Conservation (phyloP, 345 rosid species). For the Rubroshorea leprosula region DNA sequence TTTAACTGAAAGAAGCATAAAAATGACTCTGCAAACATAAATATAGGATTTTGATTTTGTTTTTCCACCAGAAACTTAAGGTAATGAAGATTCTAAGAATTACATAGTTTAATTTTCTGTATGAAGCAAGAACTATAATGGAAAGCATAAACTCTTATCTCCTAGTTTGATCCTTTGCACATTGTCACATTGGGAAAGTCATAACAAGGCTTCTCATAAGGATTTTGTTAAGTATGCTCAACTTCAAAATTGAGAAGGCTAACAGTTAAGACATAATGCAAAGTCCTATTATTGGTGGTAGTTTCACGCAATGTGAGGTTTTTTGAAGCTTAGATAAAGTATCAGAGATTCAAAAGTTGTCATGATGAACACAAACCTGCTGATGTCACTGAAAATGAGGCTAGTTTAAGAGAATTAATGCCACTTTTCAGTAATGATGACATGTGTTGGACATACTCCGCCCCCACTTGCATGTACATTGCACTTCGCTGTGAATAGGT, state of each 20-base stretch:
- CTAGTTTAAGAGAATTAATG: constrained; percentile 62
- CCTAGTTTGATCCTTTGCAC: neutral
- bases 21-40: constrained; percentile 47
- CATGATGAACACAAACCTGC: constrained; percentile 52
- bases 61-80: neutral
- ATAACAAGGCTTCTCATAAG: neutral
- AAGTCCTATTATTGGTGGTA: neutral
- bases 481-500: constrained; percentile 66
- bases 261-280: neutral
- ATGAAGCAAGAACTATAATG: neutral
- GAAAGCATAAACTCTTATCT: neutral
- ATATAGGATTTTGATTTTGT: neutral
- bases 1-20: constrained; percentile 81
- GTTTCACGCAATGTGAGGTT: constrained; percentile 3
- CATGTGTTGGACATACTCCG: constrained; percentile 66
- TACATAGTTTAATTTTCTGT: neutral
- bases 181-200: neutral
- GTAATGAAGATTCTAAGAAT: neutral
- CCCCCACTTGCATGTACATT: constrained; percentile 64
- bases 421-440: constrained; percentile 80
- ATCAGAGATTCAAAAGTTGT: neutral
- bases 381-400: constrained; percentile 54
- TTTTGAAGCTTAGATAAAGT: neutral
- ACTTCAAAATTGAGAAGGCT: constrained; percentile 2
- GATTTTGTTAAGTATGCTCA: neutral